Evolutionary conservation across 139 green algal species (phyloP).

Genomic region (Chlorella sp.): DNA sequence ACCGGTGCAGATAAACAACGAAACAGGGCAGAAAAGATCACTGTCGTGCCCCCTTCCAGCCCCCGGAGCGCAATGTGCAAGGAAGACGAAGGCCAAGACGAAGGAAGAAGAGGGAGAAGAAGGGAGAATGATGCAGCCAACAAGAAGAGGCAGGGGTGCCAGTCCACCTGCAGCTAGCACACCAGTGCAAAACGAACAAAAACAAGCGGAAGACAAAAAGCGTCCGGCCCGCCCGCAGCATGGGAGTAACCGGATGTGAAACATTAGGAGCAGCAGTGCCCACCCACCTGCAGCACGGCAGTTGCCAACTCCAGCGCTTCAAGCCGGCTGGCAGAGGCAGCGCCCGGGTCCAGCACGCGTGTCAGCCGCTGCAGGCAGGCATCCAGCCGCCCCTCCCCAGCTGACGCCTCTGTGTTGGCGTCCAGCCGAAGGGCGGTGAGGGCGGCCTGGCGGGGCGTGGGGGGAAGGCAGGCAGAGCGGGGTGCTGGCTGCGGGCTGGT

Average conservation of each 20-base stretch:
- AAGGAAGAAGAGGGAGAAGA: no score
- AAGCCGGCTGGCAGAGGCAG: background rate
- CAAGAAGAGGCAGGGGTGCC: no score
- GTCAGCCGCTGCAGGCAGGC: background rate
- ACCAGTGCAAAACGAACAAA: no score
- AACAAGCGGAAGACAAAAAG: no score
- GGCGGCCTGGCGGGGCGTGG: background rate
- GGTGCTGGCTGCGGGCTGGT: background rate
- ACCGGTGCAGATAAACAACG: no score
- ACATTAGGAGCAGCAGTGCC: background rate
- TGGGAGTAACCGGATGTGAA: no score
- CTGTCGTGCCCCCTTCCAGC: no score
- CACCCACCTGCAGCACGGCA: background rate
- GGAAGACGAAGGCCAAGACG: no score
- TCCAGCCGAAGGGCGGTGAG: background rate
- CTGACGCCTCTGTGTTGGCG: conserved; percentile 7
- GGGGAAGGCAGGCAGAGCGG: background rate
- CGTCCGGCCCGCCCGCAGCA: no score
- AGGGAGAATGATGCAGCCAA: no score
- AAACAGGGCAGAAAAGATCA: no score
- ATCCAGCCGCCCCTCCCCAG: conserved; percentile 2
- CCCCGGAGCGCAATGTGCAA: no score
- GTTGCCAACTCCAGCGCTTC: conserved; percentile 24
- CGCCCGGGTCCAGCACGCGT: conserved; percentile 6
- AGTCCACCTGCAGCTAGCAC: background rate